Evolutionary conservation across 2,329 filamentous ascomycete genomes (phyloP).

Genomic region (Colletotrichum sp.): DNA sequence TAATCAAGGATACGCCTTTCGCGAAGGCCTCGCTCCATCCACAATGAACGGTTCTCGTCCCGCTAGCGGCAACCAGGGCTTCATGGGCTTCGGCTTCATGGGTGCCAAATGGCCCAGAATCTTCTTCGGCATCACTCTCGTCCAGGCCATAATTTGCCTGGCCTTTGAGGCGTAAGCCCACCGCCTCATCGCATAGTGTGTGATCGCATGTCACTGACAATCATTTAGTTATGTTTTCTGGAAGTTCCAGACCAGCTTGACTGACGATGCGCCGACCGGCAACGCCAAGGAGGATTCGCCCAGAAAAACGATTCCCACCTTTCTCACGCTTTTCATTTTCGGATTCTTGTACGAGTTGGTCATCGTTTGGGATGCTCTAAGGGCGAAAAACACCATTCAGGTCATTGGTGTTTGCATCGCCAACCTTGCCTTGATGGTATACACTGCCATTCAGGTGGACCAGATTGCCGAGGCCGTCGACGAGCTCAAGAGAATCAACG

Average conservation of each 20-base stretch:
- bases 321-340: slow-evolving; percentile 95
- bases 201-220: neutral
- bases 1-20: slow-evolving; percentile 33
- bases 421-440: slow-evolving; percentile 90
- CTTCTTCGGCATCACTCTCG: slow-evolving; percentile 75
- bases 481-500: slow-evolving; percentile 49
- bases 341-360: slow-evolving; percentile 92
- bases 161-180: slow-evolving; percentile 81
- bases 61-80: slow-evolving; percentile 22
- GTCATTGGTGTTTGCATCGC: slow-evolving; percentile 93
- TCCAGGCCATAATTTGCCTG: slow-evolving; percentile 82
- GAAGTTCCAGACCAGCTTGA: slow-evolving; percentile 74
- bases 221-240: slow-evolving; percentile 83
- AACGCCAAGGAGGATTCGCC: slow-evolving; percentile 52
- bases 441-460: slow-evolving; percentile 90
- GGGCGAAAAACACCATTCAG: slow-evolving; percentile 97
- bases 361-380: slow-evolving; percentile 90
- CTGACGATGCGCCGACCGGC: slow-evolving; percentile 32
- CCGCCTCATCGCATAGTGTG: neutral
- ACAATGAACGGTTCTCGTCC: slow-evolving; percentile 27
- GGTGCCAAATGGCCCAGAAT: slow-evolving; percentile 87
- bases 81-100: slow-evolving; percentile 68
- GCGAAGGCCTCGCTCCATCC: slow-evolving; percentile 40
- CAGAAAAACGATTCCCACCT: slow-evolving; percentile 84
- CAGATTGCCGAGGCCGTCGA: slow-evolving; percentile 81